phyloP scores from a whole-genome alignment of 176 grass and related monocot species.

The Oryza rufipogon region DNA sequence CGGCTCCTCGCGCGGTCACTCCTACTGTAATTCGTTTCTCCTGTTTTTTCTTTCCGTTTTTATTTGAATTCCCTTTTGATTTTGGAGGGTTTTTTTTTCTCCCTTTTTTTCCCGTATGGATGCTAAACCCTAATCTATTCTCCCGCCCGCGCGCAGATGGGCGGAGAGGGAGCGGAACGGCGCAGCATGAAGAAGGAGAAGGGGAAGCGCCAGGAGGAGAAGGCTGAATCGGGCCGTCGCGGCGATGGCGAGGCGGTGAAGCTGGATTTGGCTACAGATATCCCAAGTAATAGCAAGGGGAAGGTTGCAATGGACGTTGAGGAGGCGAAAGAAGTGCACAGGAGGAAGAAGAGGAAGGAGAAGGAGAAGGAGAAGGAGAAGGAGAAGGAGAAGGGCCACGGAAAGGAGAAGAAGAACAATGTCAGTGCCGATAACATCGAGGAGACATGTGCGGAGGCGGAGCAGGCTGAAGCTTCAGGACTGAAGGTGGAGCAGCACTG shows the following conservation, averaged over 20 bases:
- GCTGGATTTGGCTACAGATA: not conserved
- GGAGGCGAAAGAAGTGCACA: not conserved
- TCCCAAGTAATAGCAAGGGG: not conserved
- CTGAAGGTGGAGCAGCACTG: not conserved
- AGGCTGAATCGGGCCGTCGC: not conserved
- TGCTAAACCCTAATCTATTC: too few species aligned
- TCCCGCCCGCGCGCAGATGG: not conserved
- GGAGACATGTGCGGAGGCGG: not conserved
- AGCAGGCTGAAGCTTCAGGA: not conserved
- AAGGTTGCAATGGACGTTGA: not conserved
- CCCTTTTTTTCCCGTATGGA: too few species aligned
- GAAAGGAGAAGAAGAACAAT: constrained; percentile 15
- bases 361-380: constrained; percentile 1
- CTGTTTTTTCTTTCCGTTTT: too few species aligned
- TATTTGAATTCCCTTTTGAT: too few species aligned
- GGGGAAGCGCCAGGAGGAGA: not conserved
- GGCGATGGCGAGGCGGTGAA: not conserved
- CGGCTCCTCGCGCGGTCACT: too few species aligned
- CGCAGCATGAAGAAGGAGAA: not conserved
- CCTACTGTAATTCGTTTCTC: too few species aligned
- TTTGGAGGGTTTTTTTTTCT: too few species aligned
- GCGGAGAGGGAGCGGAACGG: not conserved
- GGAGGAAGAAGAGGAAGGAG: constrained; percentile 3
- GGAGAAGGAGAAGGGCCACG: not conserved
- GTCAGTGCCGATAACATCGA: not conserved